These are phyloP conservation scores for Verbena officinalis DNA, from an alignment of 257 asterid genomes.

Conservation along the genomic window DNA sequence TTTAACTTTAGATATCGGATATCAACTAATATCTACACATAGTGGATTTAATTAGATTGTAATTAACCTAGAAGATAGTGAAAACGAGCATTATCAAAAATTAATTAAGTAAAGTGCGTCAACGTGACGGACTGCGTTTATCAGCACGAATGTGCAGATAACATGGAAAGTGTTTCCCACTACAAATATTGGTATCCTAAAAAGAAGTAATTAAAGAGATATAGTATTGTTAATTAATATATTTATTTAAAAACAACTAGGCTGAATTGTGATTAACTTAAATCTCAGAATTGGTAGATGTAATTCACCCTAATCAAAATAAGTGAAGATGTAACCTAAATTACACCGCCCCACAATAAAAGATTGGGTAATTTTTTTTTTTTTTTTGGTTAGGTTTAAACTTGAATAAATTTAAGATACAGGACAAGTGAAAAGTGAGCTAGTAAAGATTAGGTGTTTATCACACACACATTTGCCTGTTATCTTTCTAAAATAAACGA, in stretches of 20 bases:
- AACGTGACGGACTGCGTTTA: constrained; percentile 26
- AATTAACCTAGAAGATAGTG: too few species aligned
- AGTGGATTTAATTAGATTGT: neutral
- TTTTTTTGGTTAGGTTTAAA: too few species aligned
- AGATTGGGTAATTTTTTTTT: too few species aligned
- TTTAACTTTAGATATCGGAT: neutral
- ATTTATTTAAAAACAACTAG: neutral
- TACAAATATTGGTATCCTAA: constrained; percentile 8
- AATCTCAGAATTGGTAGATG: too few species aligned
- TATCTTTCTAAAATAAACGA: neutral
- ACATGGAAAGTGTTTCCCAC: constrained; percentile 40
- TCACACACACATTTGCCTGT: neutral
- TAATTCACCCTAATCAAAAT: too few species aligned
- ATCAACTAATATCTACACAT: neutral
- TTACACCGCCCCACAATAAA: too few species aligned
- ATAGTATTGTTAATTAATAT: neutral
- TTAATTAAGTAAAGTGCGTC: constrained; percentile 8
- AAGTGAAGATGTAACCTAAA: too few species aligned
- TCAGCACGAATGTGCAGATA: constrained; percentile 29
- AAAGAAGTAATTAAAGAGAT: neutral
- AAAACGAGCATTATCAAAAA: neutral
- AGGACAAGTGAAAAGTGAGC: neutral
- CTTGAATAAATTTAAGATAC: neutral
- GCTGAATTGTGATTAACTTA: neutral
- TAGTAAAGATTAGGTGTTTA: too few species aligned